These are phyloP conservation scores for Logfia minima DNA, from an alignment of 129 eudicot species.

Conservation along the genomic window DNA sequence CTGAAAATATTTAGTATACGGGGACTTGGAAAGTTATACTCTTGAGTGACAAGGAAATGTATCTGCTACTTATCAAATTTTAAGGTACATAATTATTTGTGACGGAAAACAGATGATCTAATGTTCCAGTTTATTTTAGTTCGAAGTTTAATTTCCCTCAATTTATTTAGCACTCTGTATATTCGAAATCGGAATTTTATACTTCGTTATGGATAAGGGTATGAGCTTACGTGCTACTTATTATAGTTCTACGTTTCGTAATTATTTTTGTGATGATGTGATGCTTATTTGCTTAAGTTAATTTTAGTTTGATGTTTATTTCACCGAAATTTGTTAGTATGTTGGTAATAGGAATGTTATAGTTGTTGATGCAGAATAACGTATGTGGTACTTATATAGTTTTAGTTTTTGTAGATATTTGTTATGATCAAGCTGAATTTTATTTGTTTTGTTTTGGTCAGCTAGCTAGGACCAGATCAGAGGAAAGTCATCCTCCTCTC, in stretches of 20 bases:
- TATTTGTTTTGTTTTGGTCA: constrained; percentile 31
- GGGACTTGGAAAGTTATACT: not conserved
- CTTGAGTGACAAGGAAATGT: not conserved
- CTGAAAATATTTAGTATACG: not conserved
- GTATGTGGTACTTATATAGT: not conserved
- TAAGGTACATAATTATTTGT: not conserved
- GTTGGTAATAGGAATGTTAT: not conserved
- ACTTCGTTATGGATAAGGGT: not conserved
- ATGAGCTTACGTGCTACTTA: not conserved
- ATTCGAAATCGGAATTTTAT: not conserved
- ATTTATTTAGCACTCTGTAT: not conserved
- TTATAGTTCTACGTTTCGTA: not conserved
- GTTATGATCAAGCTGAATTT: constrained; percentile 19
- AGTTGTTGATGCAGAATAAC: not conserved
- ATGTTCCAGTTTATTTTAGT: not conserved
- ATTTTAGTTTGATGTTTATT: not conserved
- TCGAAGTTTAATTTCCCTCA: not conserved
- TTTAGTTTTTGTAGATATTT: not conserved
- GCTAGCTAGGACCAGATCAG: constrained; percentile 50
- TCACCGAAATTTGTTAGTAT: not conserved
- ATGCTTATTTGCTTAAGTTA: not conserved
- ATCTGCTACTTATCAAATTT: not conserved
- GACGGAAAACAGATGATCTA: not conserved
- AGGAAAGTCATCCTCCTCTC: constrained; percentile 51
- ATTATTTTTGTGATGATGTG: not conserved